Percentiles rank a stretch among this genome's conserved stretches.
phyloP scores from a whole-genome alignment of 2,329 filamentous ascomycete genomes.

The Domatiomyces catenatus region DNA sequence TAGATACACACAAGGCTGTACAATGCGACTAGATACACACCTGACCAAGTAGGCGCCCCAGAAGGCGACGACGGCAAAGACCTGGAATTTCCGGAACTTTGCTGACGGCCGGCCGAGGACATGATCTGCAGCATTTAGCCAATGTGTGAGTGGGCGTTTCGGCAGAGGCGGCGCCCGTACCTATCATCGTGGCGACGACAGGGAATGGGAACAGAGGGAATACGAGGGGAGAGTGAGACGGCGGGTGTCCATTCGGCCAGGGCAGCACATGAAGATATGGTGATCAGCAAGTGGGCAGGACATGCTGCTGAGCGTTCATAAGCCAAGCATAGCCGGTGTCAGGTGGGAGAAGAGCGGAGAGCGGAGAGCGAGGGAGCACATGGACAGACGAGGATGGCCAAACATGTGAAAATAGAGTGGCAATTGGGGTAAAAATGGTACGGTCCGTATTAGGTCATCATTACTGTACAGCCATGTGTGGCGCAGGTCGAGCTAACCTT shows the following conservation, averaged over 20 bases:
- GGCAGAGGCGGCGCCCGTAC: neutral
- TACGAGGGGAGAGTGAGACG: neutral
- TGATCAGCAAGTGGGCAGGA: slow-evolving; percentile 1
- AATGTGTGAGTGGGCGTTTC: slow-evolving; percentile 2
- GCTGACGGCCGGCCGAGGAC: slow-evolving; percentile 79
- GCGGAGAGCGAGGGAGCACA: no score
- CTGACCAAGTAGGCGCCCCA: slow-evolving; percentile 75
- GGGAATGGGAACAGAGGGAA: neutral
- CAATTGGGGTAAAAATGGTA: no score
- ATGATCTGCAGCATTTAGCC: slow-evolving; percentile 46
- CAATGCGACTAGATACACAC: slow-evolving; percentile 31
- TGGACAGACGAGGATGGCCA: neutral
- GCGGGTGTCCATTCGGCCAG: no score
- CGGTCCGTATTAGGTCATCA: no score
- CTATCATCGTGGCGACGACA: slow-evolving; percentile 5
- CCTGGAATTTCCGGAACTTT: slow-evolving; percentile 82
- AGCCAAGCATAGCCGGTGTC: neutral
- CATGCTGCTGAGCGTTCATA: neutral
- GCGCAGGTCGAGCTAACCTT: no score
- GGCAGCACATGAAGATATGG: neutral
- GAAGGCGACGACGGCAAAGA: slow-evolving; percentile 77
- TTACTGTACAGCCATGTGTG: no score
- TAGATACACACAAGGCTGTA: no score
- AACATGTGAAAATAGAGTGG: no score
- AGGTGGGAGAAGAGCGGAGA: neutral